Evolutionary conservation across 768 basidiomycete genomes (phyloP).

Genomic region (Plicaturopsis crispa): DNA sequence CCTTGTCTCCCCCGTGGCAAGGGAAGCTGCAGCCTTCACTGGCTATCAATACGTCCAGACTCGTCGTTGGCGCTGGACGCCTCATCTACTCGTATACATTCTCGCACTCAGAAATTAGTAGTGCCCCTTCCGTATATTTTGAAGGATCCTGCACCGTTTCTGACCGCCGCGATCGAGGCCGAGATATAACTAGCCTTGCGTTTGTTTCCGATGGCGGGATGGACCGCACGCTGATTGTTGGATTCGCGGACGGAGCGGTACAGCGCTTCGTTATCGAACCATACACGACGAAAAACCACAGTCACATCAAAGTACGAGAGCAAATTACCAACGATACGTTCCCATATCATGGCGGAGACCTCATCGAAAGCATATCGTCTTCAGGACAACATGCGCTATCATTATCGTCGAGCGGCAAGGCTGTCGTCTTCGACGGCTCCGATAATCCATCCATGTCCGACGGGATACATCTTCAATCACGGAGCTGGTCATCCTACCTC

Average conservation of each 20-base stretch:
- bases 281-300: not conserved
- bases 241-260: constrained; percentile 51
- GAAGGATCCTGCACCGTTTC: constrained; percentile 39
- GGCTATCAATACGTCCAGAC: constrained; percentile 43
- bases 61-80: constrained; percentile 56
- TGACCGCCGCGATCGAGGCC: constrained; percentile 21
- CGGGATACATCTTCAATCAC: constrained; percentile 37
- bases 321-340: constrained; percentile 10
- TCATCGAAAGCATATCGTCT: constrained; percentile 51
- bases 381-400: constrained; percentile 39
- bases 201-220: constrained; percentile 37
- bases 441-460: constrained; percentile 14
- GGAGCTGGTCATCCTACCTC: constrained; percentile 61
- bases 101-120: too few relatives aligned
- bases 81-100: constrained; percentile 53
- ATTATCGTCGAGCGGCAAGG: constrained; percentile 49
- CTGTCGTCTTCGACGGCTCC: constrained; percentile 26
- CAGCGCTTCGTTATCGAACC: constrained; percentile 33
- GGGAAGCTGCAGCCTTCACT: constrained; percentile 49
- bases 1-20: constrained; percentile 52
- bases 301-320: not conserved
- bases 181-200: constrained; percentile 49
- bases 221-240: constrained; percentile 42
- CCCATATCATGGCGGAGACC: constrained; percentile 32
- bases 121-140: constrained; percentile 34